A percentile compares a stretch with the other conserved stretches of the same genome.
Evolutionary conservation across 495 filamentous ascomycete species (phyloP).

Genomic region (Daldinia childiae): DNA sequence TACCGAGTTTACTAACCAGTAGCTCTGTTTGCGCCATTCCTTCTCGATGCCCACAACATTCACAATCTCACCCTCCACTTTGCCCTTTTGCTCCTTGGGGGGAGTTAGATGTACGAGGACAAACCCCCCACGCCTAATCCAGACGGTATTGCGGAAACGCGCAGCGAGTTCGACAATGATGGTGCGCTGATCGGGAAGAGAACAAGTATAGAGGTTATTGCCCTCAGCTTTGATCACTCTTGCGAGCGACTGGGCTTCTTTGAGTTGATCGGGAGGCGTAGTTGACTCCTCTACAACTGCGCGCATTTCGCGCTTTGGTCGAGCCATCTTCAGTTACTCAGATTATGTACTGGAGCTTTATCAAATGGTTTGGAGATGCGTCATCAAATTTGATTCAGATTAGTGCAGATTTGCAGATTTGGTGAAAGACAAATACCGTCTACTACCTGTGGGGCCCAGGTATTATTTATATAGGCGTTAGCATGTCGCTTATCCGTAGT

Average conservation of each 20-base stretch:
- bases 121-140: constrained; percentile 87
- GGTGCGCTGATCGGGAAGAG: constrained; percentile 64
- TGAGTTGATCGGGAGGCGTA: constrained; percentile 75
- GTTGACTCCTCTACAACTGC: constrained; percentile 78
- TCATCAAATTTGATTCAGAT: not conserved
- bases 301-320: constrained; percentile 75
- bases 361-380: not conserved
- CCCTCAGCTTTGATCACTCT: constrained; percentile 82
- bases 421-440: not conserved
- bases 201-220: constrained; percentile 84
- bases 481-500: not conserved
- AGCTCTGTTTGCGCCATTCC: constrained; percentile 87
- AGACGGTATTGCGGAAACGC: constrained; percentile 87
- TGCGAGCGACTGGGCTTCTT: constrained; percentile 72
- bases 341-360: not conserved
- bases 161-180: constrained; percentile 80
- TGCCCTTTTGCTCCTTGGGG: constrained; percentile 74
- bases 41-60: constrained; percentile 94
- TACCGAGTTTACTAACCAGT: constrained; percentile 70
- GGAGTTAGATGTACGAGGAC: constrained; percentile 78
- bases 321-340: constrained; percentile 63
- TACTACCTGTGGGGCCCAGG: not conserved
- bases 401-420: not conserved
- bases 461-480: not conserved
- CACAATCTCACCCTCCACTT: constrained; percentile 86